phyloP scores from a whole-genome alignment of 495 filamentous ascomycete genomes.

The Tuber microsphaerosporum region DNA sequence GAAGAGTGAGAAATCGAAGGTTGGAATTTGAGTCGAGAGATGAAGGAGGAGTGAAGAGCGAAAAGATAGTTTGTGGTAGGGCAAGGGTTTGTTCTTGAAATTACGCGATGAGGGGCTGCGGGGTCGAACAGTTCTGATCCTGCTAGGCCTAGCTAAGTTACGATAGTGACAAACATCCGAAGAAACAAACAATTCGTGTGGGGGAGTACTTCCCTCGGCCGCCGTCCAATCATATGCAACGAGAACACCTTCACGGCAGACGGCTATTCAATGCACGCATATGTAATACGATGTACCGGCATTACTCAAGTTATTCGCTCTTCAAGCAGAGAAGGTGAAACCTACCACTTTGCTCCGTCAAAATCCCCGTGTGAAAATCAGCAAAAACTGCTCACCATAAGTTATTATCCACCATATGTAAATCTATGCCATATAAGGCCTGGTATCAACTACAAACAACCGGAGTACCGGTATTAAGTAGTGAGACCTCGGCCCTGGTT shows the following conservation, averaged over 20 bases:
- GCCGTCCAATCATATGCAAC: not conserved
- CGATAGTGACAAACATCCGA: not conserved
- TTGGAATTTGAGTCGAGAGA: constrained; percentile 11
- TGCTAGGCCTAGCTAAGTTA: not conserved
- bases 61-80: constrained; percentile 5
- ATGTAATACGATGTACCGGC: not conserved
- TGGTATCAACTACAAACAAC: not conserved
- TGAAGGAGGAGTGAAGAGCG: not conserved
- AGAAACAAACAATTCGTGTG: not conserved
- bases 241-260: not conserved
- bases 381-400: constrained; percentile 3
- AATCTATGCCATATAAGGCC: not conserved
- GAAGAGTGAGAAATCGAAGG: constrained; percentile 32
- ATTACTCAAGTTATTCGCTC: constrained; percentile 1
- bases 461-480: not conserved
- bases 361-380: not conserved
- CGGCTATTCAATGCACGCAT: not conserved
- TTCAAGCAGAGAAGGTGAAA: not conserved
- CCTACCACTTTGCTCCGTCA: not conserved
- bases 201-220: not conserved
- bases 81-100: constrained; percentile 6
- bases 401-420: not conserved
- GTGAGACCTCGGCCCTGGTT: not conserved
- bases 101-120: constrained; percentile 4
- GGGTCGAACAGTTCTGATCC: not conserved